These are phyloP conservation scores for Penicillium manginii DNA, from an alignment of 495 filamentous ascomycete species.

Conservation along the genomic window DNA sequence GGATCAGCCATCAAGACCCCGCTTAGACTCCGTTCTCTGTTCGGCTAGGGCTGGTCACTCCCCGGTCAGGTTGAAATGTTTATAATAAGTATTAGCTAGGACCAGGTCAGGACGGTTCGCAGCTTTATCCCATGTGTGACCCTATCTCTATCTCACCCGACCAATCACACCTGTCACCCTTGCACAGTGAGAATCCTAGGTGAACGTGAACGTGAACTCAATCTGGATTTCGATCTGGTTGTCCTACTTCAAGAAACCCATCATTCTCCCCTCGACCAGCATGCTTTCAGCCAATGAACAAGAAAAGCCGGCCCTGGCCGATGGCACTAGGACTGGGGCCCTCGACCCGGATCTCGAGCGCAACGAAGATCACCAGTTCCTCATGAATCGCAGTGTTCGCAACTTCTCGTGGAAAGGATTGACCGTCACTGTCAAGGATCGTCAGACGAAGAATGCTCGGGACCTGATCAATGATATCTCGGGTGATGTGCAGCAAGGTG, in stretches of 20 bases:
- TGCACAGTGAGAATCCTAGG: no score
- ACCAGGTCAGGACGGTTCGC: no score
- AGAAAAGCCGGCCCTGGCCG: not conserved
- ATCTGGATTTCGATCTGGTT: not conserved
- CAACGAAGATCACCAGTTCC: slow-evolving; percentile 32
- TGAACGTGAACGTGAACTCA: no score
- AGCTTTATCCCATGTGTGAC: no score
- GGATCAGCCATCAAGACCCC: no score
- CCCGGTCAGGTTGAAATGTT: no score
- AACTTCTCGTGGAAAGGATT: slow-evolving; percentile 64
- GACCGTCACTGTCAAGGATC: slow-evolving; percentile 70
- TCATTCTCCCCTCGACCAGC: not conserved
- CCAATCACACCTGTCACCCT: no score
- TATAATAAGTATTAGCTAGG: no score
- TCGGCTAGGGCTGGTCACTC: no score
- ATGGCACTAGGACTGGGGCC: not conserved
- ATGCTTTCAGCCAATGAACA: not conserved
- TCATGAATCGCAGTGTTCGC: slow-evolving; percentile 43
- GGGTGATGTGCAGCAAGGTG: slow-evolving; percentile 38
- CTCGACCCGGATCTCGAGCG: slow-evolving; percentile 31
- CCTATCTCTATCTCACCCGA: no score
- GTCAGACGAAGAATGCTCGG: slow-evolving; percentile 59
- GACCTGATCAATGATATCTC: slow-evolving; percentile 42
- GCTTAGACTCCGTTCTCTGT: no score
- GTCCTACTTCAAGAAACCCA: not conserved